These are phyloP conservation scores for Cystoisospora suis DNA, from an alignment of 169 alveolate species.

Conservation along the genomic window DNA sequence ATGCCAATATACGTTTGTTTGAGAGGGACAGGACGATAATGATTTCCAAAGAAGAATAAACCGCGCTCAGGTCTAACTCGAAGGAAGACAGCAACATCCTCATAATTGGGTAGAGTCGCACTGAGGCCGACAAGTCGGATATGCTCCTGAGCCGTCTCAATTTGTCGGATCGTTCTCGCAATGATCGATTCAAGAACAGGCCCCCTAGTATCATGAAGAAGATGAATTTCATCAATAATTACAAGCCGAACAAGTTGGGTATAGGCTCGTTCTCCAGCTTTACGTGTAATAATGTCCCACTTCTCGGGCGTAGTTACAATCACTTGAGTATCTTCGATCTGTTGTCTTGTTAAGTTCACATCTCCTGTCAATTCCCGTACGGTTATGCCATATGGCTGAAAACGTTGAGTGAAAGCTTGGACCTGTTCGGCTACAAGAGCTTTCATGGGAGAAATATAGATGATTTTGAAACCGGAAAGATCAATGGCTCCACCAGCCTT, in stretches of 20 bases:
- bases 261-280: slow-evolving; percentile 93
- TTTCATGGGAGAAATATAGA: slow-evolving; percentile 99
- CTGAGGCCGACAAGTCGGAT: slow-evolving; percentile 95
- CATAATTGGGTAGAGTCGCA: slow-evolving; percentile 99
- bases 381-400: slow-evolving; percentile 66
- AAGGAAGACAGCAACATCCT: slow-evolving; percentile 97
- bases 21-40: slow-evolving; percentile 98
- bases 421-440: slow-evolving; percentile 97
- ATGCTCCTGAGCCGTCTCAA: slow-evolving; percentile 85
- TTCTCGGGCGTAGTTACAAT: slow-evolving; percentile 99
- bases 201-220: slow-evolving; percentile 99
- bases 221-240: slow-evolving; percentile 99
- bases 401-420: slow-evolving; percentile 58
- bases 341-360: slow-evolving; percentile 83
- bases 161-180: slow-evolving; percentile 95
- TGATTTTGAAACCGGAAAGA: slow-evolving; percentile 91
- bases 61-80: slow-evolving; percentile 93
- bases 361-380: slow-evolving; percentile 70
- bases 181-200: slow-evolving; percentile 99
- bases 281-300: slow-evolving; percentile 99
- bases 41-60: slow-evolving; percentile 94
- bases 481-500: slow-evolving; percentile 68
- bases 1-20: slow-evolving; percentile 96
- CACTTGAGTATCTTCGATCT: slow-evolving; percentile 97
- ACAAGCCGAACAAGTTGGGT: slow-evolving; percentile 94